Base-by-base conservation (phyloP, 306 rosid genomes). In the Echinosophora koreensis region DNA sequence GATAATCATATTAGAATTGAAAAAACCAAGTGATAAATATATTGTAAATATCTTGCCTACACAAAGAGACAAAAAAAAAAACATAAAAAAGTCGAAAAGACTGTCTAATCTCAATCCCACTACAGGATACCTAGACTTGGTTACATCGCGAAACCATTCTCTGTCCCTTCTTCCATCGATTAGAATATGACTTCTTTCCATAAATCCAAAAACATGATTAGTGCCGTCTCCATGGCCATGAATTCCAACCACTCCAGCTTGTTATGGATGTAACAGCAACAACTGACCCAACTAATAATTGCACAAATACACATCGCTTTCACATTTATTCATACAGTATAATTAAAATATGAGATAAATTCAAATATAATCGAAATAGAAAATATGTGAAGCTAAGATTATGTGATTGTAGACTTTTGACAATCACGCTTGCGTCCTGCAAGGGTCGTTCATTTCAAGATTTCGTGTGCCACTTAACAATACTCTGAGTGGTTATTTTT, bases 361-460 rank as follows among this genome's bases (percentile, higher is more conserved):
- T 1, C 44, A 39, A 2, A 39, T 41, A 41, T 8, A 41, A 41
- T 41, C 8, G 8, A 8, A 41, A 37, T 37, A 4, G 4, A 37
- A 37, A 37, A 37, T 4, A 5, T 35, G 39, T 35, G 4, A 3
- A 35, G 0, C 1, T 35, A 37, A 37, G 7, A 4, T 37, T 37
- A 37, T 30, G 32, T 30, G 50, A 39, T 30, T 16, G 59, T 51
- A 79, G 71, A 70, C 54, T 27, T 39, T 13, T 57, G 51, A 55
- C 44, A 69, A 69, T 17, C 62, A 5, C 30, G 0, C 56, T 44
- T 27, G 42, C 14, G 11, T 77, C 42, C 8, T 16, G 22, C 35
- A 59, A 67, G 39, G 28, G 61, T 17, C 37, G 15, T 79, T 70
- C 35, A 79, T 50, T 79, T 77, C 47, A n/a, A 28, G 28, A 70